Percentiles rank a stretch among this genome's conserved stretches.
phyloP scores from a whole-genome alignment of 495 filamentous ascomycete species.

The Tuber calosporum region DNA sequence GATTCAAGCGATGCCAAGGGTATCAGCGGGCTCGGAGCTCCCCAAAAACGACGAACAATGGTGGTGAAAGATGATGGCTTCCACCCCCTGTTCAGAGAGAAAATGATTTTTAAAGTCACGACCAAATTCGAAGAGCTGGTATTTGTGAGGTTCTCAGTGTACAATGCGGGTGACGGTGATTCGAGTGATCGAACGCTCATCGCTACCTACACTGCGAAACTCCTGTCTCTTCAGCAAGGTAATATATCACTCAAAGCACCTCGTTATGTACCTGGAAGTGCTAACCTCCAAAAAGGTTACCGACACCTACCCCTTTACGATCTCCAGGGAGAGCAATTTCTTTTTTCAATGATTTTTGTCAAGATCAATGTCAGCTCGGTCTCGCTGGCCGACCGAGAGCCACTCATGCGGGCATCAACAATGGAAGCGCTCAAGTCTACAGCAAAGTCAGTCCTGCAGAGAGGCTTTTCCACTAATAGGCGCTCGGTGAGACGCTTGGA shows the following conservation, averaged over 20 bases:
- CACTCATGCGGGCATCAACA: constrained; percentile 36
- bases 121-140: constrained; percentile 89
- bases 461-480: constrained; percentile 33
- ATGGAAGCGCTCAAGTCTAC: constrained; percentile 36
- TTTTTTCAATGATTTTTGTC: constrained; percentile 92
- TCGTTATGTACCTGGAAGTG: not conserved
- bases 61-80: constrained; percentile 82
- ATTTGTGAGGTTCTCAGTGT: constrained; percentile 89
- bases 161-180: constrained; percentile 65
- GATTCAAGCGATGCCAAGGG: constrained; percentile 64
- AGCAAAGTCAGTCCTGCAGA: constrained; percentile 37
- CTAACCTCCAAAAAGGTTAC: constrained; percentile 51
- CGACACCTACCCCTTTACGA: constrained; percentile 92
- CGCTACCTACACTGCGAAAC: constrained; percentile 85
- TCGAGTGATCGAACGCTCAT: constrained; percentile 59
- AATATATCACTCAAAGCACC: constrained; percentile 5
- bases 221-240: constrained; percentile 75
- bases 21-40: constrained; percentile 63
- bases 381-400: constrained; percentile 50
- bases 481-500: constrained; percentile 22
- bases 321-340: constrained; percentile 76
- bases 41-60: constrained; percentile 68
- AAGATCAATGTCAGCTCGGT: constrained; percentile 61
- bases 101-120: constrained; percentile 66
- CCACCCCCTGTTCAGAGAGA: constrained; percentile 74